Evolutionary conservation across 192 early-diverging fungal species (phyloP), one percentile per base, ranked within the genome.

Genomic region (Geranomyces michiganensis): DNA sequence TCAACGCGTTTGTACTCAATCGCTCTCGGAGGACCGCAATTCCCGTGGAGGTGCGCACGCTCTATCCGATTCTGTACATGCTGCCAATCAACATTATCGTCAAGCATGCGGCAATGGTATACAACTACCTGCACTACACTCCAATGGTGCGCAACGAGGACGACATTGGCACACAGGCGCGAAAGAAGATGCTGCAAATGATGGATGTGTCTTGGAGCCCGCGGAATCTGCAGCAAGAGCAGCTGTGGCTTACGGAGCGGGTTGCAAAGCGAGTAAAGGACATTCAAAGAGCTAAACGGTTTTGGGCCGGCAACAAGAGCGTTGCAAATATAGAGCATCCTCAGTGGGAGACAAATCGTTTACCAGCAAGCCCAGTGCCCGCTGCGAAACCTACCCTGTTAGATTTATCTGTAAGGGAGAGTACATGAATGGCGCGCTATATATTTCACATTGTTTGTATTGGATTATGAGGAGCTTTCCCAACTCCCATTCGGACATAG

Each of bases 51-150:
- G 41, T 65, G 15, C 33, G 41, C 19, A 30, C 30, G 17, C 62
- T 65, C 8, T 65, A 65, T 22, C 62, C 62, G 36, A n/a, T 65
- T 9, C 5, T 41, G 31, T 65, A 65, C 44, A 27, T 30, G 41
- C 41, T 46, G 31, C 32, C 44, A 27, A 41, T 46, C 33, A 65
- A 65, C 62, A 41, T 65, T n/a, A 21, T 65, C 41, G 41, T 65
- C 15, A 65, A 65, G 29, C 62, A 65, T 15, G 33, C 62, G n/a
- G 62, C 62, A 29, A 45, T 65, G 62, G 15, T 65, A 2, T 65
- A 65, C 62, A 65, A 65, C 62, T 65, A 65, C 45, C 44, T 65
- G 19, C 62, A 65, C 21, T 65, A 65, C 29, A 47, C 62, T 31
- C 62, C 62, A 22, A 46, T 65, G 33, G 62, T 65, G 22, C 62